Percentiles rank a stretch among this genome's conserved stretches.
Conservation (phyloP, 1,284 basidiomycete species). For the Puccinia polysora region DNA sequence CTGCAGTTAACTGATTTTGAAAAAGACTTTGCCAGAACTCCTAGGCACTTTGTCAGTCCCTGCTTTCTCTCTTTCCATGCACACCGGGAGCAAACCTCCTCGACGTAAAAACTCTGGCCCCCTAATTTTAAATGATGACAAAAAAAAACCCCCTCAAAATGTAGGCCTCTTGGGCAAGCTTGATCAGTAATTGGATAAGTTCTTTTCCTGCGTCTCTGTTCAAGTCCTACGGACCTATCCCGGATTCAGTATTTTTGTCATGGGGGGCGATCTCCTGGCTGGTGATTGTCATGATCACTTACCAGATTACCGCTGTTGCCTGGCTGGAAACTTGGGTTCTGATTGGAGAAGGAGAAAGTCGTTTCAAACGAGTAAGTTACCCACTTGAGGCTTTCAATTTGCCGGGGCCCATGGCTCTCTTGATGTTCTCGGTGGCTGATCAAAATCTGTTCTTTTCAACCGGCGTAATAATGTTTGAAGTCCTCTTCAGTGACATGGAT, state of each 20-base stretch:
- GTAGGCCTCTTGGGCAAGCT: slow-evolving; percentile 30
- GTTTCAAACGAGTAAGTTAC: slow-evolving; percentile 29
- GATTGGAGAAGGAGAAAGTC: slow-evolving; percentile 27
- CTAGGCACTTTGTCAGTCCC: slow-evolving; percentile 36
- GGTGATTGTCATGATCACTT: slow-evolving; percentile 25
- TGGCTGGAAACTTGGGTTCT: slow-evolving; percentile 36
- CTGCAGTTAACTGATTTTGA: slow-evolving; percentile 35
- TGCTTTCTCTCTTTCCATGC: background rate
- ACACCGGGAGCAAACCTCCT: background rate
- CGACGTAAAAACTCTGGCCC: background rate
- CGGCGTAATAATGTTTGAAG: background rate
- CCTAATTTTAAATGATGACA: background rate
- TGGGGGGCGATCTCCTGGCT: slow-evolving; percentile 40
- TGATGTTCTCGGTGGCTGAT: background rate
- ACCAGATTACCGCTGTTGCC: slow-evolving; percentile 30
- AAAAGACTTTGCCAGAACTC: slow-evolving; percentile 28
- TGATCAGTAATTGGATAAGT: slow-evolving; percentile 37
- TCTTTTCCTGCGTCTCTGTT: slow-evolving; percentile 41
- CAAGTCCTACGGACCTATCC: slow-evolving; percentile 20
- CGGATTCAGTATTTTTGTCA: slow-evolving; percentile 27
- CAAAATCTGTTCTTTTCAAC: background rate
- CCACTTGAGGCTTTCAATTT: background rate
- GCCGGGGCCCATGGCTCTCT: background rate
- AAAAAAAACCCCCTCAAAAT: background rate
- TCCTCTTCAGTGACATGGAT: slow-evolving; percentile 39